These are phyloP conservation scores for Amoebophrya sp. DNA, from an alignment of 169 alveolate genomes.

Conservation along the genomic window DNA sequence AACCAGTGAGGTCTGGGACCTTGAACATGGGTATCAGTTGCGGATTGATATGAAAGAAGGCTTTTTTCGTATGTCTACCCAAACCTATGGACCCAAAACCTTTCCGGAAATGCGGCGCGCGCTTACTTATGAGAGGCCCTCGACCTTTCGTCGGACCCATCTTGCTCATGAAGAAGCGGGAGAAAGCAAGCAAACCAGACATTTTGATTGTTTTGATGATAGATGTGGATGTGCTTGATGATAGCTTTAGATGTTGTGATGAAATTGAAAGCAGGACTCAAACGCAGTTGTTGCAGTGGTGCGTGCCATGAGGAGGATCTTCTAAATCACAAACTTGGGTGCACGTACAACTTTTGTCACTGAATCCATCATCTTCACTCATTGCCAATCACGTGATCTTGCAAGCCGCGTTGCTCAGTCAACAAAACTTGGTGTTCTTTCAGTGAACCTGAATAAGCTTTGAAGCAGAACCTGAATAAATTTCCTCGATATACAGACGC, in stretches of 20 bases:
- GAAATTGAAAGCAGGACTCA: background rate
- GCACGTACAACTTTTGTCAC: background rate
- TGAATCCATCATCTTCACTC: too few relatives aligned
- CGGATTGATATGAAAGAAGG: constrained; percentile 29
- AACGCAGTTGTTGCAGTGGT: background rate
- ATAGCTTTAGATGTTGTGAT: too few relatives aligned
- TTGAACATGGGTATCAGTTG: constrained; percentile 33
- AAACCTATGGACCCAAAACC: constrained; percentile 32
- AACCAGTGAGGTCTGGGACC: constrained; percentile 29
- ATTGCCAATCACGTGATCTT: too few relatives aligned
- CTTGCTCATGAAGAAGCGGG: background rate
- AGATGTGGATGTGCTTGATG: background rate
- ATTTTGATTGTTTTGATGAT: background rate
- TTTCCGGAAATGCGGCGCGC: constrained; percentile 37
- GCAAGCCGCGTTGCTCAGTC: too few relatives aligned
- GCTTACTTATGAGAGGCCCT: constrained; percentile 27
- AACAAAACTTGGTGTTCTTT: too few relatives aligned
- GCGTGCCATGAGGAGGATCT: too few relatives aligned
- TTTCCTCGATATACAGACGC: too few relatives aligned
- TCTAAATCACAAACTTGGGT: too few relatives aligned
- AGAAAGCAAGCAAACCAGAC: background rate
- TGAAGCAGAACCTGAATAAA: too few relatives aligned
- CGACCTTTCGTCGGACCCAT: constrained; percentile 35
- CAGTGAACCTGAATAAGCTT: too few relatives aligned
- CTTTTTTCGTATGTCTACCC: constrained; percentile 34